Evolutionary conservation across 169 alveolate genomes (phyloP), one percentile per base, ranked within the genome.

Genomic region (Babesia bovis): DNA sequence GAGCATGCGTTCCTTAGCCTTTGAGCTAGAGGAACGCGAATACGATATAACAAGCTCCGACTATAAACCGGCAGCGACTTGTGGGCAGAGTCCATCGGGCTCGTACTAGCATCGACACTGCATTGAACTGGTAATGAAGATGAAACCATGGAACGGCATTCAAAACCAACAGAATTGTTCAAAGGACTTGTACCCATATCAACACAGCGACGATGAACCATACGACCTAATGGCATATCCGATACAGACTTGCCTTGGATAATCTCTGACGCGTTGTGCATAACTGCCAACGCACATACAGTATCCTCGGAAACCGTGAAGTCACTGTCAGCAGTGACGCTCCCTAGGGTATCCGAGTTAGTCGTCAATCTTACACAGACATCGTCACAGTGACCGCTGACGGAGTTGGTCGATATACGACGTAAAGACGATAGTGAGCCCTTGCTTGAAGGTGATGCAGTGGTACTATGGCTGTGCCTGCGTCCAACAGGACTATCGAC

Each of bases 11-110:
- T 78, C 42, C 66, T 50, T 15, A 78, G 77, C 30, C 87, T 6
- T 70, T 78, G 72, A 28, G 87, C 72, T 50, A 78, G 44, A 4
- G 87, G 87, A 33, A 78, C 87, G 4, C 82, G 1, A 28, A 78
- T 78, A 17, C 87, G 47, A 47, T 78, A 78, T 13, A 68, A 66
- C 25, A 68, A 56, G 38, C 82, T 78, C 25, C 87, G 40, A 63
- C 83, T 65, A 56, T 78, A 78, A 30, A 78, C 87, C 0, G 87
- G 87, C 19, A 70, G 47, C 23, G 72, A 36, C 42, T 36, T 44
- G 52, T 44, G 30, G 38, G 60, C 73, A 5, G 73, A 63, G 15
- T 25, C 73, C 4, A 63, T 63, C 2, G 73, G 73, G 51, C 73
- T 63, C 0, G 73, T 63, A 1, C 63, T 41, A 13, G 60, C 73